Conservation (phyloP, 176 grass and related monocot species). For the Aegilops tauschii region DNA sequence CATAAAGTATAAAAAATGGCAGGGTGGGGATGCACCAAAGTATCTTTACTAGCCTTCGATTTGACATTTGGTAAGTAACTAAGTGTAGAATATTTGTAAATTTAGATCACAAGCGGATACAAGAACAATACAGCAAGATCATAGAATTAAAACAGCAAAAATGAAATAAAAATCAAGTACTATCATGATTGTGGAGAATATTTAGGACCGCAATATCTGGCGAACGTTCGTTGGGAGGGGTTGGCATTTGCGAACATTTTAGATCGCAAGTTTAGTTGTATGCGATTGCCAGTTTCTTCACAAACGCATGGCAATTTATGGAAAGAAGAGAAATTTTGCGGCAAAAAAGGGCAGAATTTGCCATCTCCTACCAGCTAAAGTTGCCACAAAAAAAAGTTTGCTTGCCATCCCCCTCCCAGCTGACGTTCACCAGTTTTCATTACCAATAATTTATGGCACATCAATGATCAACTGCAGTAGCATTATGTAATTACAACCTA, state of each 20-base stretch:
- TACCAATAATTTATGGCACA: not conserved
- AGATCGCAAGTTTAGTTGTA: too few relatives aligned
- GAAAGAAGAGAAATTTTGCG: too few relatives aligned
- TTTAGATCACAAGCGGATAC: not conserved
- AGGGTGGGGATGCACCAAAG: not conserved
- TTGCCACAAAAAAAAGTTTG: too few relatives aligned
- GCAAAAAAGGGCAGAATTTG: too few relatives aligned
- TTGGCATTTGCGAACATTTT: too few relatives aligned
- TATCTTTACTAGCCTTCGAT: not conserved
- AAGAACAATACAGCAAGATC: not conserved
- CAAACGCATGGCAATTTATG: too few relatives aligned
- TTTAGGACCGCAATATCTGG: not conserved
- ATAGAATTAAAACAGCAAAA: not conserved
- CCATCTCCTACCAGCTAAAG: too few relatives aligned
- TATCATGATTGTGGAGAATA: not conserved
- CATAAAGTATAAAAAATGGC: constrained; percentile 3
- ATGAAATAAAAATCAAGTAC: not conserved
- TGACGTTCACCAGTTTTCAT: too few relatives aligned
- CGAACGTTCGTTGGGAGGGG: too few relatives aligned
- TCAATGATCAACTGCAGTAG: not conserved
- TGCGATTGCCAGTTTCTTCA: too few relatives aligned
- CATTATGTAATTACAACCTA: not conserved
- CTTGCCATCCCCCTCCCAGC: too few relatives aligned
- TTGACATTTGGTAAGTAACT: not conserved
- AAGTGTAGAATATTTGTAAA: not conserved